Evolutionary conservation across 805 yeast species (phyloP), one percentile per base, ranked within the genome.

Genomic region (Candida odintsovae): DNA sequence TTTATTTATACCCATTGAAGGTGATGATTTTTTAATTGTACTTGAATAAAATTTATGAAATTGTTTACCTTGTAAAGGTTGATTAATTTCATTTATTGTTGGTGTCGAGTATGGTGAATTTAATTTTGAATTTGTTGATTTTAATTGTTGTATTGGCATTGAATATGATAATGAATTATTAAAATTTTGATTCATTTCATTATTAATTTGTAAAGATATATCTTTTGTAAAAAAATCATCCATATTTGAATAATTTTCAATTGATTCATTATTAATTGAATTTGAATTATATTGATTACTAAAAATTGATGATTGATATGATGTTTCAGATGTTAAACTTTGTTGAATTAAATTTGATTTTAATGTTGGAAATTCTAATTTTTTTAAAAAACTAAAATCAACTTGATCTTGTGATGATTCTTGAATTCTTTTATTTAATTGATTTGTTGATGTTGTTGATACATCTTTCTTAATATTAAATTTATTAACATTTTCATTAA

Each of bases 21-120:
- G 12, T 21, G 25, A 16, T 13, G 26, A 6, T 2, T 4, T 20
- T 9, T 26, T 42, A 9, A 22, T 9, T 3, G 25, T 6, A 19
- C 39, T 9, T 3, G 61, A 48, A 33, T 57, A 57, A 37, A 46
- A 53, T n/a, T 49, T 50, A 22, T 56, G 60, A 42, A 57, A 57
- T 15, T 45, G 48, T 42, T 56, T 56, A n/a, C 7, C 13, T 28
- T 28, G 31, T 20, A 41, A 28, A n/a, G 42, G 23, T n/a, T n/a
- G n/a, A n/a, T n/a, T n/a, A n/a, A n/a, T n/a, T n/a, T n/a, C n/a
- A n/a, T 21, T 26, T 16, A 21, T 23, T 23, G 10, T 21, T 23
- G 5, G 42, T n/a, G n/a, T n/a, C n/a, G n/a, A n/a, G n/a, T n/a
- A n/a, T n/a, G n/a, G n/a, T n/a, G n/a, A n/a, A n/a, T n/a, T n/a